These are phyloP conservation scores for Marvania coccoides DNA, from an alignment of 139 green algal species.

Conservation along the genomic window DNA sequence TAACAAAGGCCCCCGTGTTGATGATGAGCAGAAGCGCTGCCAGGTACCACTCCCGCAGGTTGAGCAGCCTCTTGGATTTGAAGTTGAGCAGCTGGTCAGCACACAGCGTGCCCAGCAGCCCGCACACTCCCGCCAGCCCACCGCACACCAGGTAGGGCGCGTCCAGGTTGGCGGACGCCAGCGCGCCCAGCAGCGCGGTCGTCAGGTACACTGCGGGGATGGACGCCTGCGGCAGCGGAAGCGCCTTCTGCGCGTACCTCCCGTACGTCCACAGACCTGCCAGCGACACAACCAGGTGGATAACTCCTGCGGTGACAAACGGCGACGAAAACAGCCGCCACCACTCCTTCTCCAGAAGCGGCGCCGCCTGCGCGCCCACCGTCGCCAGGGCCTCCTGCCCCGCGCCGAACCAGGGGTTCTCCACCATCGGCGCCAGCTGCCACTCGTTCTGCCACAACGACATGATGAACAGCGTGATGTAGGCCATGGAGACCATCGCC, in stretches of 20 bases:
- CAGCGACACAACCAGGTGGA: slow-evolving; percentile 23
- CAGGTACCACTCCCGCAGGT: slow-evolving; percentile 1
- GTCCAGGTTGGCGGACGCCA: slow-evolving; percentile 40
- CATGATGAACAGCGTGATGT: slow-evolving; percentile 30
- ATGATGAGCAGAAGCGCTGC: slow-evolving; percentile 12
- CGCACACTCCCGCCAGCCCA: slow-evolving; percentile 27
- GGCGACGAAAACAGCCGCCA: slow-evolving; percentile 39
- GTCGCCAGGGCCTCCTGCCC: slow-evolving; percentile 7
- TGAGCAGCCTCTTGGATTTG: neutral
- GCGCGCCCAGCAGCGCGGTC: slow-evolving; percentile 15
- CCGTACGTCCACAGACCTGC: slow-evolving; percentile 40
- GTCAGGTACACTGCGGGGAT: slow-evolving; percentile 32
- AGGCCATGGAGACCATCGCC: neutral
- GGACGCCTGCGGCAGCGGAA: neutral
- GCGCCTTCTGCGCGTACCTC: slow-evolving; percentile 14
- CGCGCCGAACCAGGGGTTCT: slow-evolving; percentile 42
- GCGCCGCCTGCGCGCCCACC: slow-evolving; percentile 21
- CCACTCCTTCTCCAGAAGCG: slow-evolving; percentile 29
- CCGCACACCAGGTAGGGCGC: slow-evolving; percentile 21
- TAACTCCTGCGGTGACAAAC: slow-evolving; percentile 43
- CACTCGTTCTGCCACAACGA: slow-evolving; percentile 23
- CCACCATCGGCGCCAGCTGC: slow-evolving; percentile 33
- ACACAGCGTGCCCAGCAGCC: slow-evolving; percentile 28
- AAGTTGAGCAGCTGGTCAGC: slow-evolving; percentile 29
- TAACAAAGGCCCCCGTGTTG: slow-evolving; percentile 10